phyloP scores from a whole-genome alignment of 2,329 filamentous ascomycete species.

The Penicillium sp. region DNA sequence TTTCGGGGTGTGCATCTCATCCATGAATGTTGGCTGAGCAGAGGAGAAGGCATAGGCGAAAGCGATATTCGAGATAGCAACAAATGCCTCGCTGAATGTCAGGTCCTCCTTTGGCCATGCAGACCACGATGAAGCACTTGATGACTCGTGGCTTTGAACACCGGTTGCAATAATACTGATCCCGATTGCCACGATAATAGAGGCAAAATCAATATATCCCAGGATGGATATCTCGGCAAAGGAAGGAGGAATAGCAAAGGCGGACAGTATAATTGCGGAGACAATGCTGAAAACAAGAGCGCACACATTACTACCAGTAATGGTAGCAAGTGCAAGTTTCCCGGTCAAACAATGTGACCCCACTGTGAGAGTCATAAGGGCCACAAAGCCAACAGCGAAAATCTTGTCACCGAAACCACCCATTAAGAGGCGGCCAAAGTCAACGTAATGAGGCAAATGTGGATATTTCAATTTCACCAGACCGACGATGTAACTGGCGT shows the following conservation, averaged over 20 bases:
- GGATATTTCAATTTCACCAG: constrained; percentile 45
- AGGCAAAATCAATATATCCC: constrained; percentile 43
- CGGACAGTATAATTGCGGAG: constrained; percentile 42
- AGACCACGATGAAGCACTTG: constrained; percentile 33
- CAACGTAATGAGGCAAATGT: constrained; percentile 48
- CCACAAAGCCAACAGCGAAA: constrained; percentile 47
- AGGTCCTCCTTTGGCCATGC: constrained; percentile 33
- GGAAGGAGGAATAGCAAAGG: constrained; percentile 39
- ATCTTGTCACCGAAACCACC: constrained; percentile 49
- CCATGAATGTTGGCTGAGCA: constrained; percentile 27
- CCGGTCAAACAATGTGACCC: constrained; percentile 35
- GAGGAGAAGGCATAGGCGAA: constrained; percentile 50
- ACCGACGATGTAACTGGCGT: constrained; percentile 47
- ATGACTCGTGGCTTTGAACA: constrained; percentile 27
- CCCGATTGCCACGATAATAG: constrained; percentile 36
- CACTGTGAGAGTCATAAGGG: constrained; percentile 48
- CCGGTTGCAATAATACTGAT: constrained; percentile 43
- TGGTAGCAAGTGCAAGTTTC: constrained; percentile 50
- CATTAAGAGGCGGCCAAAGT: constrained; percentile 49
- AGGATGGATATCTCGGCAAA: constrained; percentile 44
- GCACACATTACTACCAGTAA: constrained; percentile 46
- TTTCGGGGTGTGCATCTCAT: constrained; percentile 27
- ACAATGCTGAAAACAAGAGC: constrained; percentile 49
- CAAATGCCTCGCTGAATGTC: constrained; percentile 40
- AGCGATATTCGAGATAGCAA: constrained; percentile 41